Base-by-base conservation (phyloP, 139 green algal genomes). In the Coelastrella sp. region DNA sequence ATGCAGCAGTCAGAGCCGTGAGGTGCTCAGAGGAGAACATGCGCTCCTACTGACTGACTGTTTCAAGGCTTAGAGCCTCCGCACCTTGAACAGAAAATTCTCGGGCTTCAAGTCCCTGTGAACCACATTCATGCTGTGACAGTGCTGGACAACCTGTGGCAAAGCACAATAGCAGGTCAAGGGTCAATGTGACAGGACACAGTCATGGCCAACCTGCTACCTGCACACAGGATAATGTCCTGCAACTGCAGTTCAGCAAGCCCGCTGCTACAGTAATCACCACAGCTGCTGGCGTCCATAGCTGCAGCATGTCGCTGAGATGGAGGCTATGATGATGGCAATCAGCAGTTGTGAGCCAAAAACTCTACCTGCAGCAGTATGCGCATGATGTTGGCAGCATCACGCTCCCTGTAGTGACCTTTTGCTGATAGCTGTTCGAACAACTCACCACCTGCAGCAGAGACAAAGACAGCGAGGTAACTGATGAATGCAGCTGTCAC, bases 71-170 rank as follows among this genome's bases (percentile, higher is more conserved):
- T 1, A 49, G 35, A 49, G 35, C 7, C 79, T 27, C 4, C 80
- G 49, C 20, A 88, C 84, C 84, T 80, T 81, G 68, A 88, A 88
- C 84, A 88, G 24, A 68, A 88, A 88, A 49, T 91, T 91, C 17
- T 91, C 87, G 57, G 87, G 87, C 84, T 98, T 98, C 7, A 99
- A 93, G 91, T 99, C 97, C 20, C 96, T 94, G 92, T 99, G 98
- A 49, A 99, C 97, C n/a, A 99, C 98, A 25, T 97, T 97, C 89
- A 99, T 95, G 63, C 89, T 94, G 94, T 99, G 98, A 90, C 97
- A 99, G 89, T 99, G 94, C 76, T 96, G 92, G n/a, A 99, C 96
- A 35, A 99, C 96, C 63, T 93, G 93, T 25, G 99, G 91, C 17
- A 25, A 76, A 24, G 17, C 15, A 7, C 78, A 25, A 49, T 6